Base-by-base conservation (phyloP, 2,329 filamentous ascomycete species). In the Pseudopithomyces chartarum region DNA sequence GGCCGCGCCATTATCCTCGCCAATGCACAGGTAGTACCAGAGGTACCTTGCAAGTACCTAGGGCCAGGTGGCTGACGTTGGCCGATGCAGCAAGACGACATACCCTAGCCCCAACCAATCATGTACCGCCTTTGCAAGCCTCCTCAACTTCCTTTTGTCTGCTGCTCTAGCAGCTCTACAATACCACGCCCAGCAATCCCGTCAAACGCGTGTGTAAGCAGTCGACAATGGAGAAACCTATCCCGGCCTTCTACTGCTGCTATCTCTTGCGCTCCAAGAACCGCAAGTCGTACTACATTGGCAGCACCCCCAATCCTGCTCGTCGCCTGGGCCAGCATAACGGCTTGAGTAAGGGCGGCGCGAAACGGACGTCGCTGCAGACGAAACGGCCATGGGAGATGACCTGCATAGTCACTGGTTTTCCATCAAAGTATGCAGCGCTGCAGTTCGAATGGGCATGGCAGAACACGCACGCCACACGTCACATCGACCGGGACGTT, bases 381-480 rank as follows among this genome's bases (percentile, higher is more conserved):
- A 86, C 77, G 3, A 77, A 93, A 59, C 84, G 91, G 40, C 95
- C 95, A 0, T 98, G 95, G 74, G 74, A 77, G 53, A 96, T 97
- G 90, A 85, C 91, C 2, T 87, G 87, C 39, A 81, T 97, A 6
- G 90, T 98, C 1, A 90, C 90, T 6, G 94, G 94, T 0, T 99
- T 99, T 63, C 92, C 91, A 0, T 94, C 90, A 63, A 89, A 89
- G 68, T 86, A 94, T 34, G 92, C 91, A 0, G 95, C 95, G 0
- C 78, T 99, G 61, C 94, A 98, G 70, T 98, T 99, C 71, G 94
- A 98, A 90, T 97, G 94, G 94, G 93, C 94, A 38, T 89, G 96
- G 82, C 91, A 91, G 63, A 92, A 98, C 71, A 86, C 92, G 1
- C 90, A 95, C 70, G 74, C 89, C 33, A 93, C 93, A 5, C 80